Base-by-base conservation (phyloP, 768 basidiomycete species). In the Cystobasidium ongulense region DNA sequence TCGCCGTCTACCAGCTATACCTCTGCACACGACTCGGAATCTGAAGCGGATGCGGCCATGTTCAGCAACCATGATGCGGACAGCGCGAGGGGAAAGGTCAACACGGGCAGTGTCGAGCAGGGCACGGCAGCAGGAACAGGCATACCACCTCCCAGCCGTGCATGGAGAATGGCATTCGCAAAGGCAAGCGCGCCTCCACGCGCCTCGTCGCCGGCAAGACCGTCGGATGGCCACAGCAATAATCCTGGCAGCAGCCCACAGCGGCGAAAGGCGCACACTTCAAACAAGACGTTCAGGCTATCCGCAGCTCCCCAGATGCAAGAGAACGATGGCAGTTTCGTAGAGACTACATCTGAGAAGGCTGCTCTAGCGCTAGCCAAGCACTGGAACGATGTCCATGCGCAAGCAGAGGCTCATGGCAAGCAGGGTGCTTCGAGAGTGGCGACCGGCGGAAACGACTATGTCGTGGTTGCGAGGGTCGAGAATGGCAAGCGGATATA, bases 291-390 rank as follows among this genome's bases (percentile, higher is more conserved):
- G 11, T 63, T n/a, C 33, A n/a, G 27, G 13, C 62, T n/a, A 13
- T 63, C 62, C 39, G 46, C 46, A 50, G n/a, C 35, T 41, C 35
- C 33, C 29, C 63, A 64, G 35, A 39, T 15, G 63, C 8, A 33
- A 4, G 63, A 64, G 27, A 25, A 54, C 54, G 78, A 77, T 35
- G 75, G 74, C 0, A 75, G 62, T 17, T 78, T 75, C 21, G 76
- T 77, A n/a, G 78, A 78, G 72, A 78, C 78, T 18, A 77, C 78
- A 15, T 75, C 65, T 36, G 63, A 61, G 35, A 66, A 61, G 1
- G 75, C 76, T 0, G 77, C 75, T 11, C 63, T 29, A 13, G 74
- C 74, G 7, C 29, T 77, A 35, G 75, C 75, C 15, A 46, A 41
- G 63, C 75, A 64, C 27, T 76, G 63, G 74, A 67, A 53, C 27